phyloP scores from a whole-genome alignment of 805 yeast species.

The Barnettozyma wickerhamii region DNA sequence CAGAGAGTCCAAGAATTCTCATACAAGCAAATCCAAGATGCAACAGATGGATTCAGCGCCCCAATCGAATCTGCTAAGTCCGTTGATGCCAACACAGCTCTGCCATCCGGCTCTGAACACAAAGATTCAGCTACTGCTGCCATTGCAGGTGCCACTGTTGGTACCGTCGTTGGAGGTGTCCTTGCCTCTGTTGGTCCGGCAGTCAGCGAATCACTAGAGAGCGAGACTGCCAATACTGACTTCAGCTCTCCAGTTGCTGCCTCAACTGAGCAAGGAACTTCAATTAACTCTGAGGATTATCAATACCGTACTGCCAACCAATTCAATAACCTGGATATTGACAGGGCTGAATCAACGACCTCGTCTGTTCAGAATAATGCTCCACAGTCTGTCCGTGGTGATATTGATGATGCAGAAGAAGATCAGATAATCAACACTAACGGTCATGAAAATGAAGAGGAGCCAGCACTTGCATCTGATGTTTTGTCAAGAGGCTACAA shows the following conservation, averaged over 20 bases:
- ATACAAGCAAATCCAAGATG: constrained; percentile 34
- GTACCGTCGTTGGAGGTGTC: constrained; percentile 26
- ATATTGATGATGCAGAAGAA: constrained; percentile 27
- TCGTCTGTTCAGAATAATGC: constrained; percentile 92
- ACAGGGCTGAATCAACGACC: constrained; percentile 74
- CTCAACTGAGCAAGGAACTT: constrained; percentile 24
- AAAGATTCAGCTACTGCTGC: constrained; percentile 18
- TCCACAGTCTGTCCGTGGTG: constrained; percentile 81
- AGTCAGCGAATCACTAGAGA: constrained; percentile 28
- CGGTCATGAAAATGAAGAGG: constrained; percentile 11
- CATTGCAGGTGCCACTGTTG: constrained; percentile 18
- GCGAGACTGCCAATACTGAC: constrained; percentile 27
- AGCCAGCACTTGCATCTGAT: constrained; percentile 28
- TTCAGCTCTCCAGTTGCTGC: constrained; percentile 21
- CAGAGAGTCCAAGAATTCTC: constrained; percentile 35
- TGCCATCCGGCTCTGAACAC: constrained; percentile 20
- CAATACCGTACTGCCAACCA: constrained; percentile 18
- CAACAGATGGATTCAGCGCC: constrained; percentile 19
- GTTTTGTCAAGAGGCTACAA: constrained; percentile 27
- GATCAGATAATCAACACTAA: constrained; percentile 19
- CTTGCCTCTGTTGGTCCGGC: constrained; percentile 21
- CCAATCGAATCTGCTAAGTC: constrained; percentile 11
- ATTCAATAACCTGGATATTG: constrained; percentile 27
- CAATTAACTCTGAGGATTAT: constrained; percentile 25
- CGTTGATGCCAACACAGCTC: too few relatives aligned